A percentile compares a stretch with the other conserved stretches of the same genome.
Conservation (phyloP, 768 basidiomycete genomes). For the Russula lepida region DNA sequence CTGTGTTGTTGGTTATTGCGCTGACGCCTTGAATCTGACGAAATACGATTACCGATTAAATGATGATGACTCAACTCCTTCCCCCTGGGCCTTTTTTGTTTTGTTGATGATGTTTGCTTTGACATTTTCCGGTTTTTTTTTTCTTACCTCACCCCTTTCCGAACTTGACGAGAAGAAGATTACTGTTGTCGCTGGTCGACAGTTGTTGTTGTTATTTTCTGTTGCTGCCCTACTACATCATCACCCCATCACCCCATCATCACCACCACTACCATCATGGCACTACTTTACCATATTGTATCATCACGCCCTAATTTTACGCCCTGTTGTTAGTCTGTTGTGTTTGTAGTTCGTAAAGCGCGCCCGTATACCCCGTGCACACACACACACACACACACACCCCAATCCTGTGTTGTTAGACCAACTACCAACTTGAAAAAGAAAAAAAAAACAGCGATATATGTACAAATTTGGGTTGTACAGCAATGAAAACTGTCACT, state of each 20-base stretch:
- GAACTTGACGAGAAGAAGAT: too few species aligned
- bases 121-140: too few species aligned
- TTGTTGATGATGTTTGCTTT: not conserved
- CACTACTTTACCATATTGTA: not conserved
- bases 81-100: not conserved
- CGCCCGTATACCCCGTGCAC: conserved; percentile 3
- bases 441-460: too few species aligned
- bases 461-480: conserved; percentile 2
- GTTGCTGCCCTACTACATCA: too few species aligned
- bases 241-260: not conserved
- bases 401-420: conserved; percentile 2
- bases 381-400: too few species aligned
- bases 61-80: not conserved
- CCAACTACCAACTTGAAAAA: not conserved
- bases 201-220: too few species aligned
- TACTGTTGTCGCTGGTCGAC: conserved; percentile 16
- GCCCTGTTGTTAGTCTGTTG: not conserved
- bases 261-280: not conserved
- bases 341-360: conserved; percentile 3
- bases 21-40: conserved; percentile 4
- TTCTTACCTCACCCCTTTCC: too few species aligned
- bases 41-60: not conserved
- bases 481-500: too few species aligned
- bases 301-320: not conserved
- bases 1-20: not conserved